A percentile compares a stretch with the other conserved stretches of the same genome.
Evolutionary conservation across 495 filamentous ascomycete species (phyloP).

Genomic region (Xylaria intraflava): DNA sequence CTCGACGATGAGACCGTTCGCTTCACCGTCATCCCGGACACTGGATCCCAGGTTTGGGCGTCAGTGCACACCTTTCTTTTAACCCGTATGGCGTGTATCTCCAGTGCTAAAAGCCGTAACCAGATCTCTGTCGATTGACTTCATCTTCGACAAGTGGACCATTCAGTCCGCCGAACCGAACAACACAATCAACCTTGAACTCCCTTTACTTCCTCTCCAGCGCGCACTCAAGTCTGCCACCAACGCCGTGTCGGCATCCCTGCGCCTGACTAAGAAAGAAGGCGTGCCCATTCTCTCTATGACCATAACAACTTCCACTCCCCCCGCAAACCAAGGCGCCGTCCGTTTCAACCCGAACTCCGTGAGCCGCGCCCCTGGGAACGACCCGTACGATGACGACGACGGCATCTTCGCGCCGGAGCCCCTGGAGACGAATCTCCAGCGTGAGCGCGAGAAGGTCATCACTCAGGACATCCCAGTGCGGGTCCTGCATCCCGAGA

Average conservation of each 20-base stretch:
- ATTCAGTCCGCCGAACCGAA: slow-evolving; percentile 72
- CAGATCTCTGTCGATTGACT: slow-evolving; percentile 57
- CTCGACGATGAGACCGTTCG: slow-evolving; percentile 81
- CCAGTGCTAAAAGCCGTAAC: too few relatives aligned
- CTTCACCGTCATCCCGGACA: slow-evolving; percentile 91
- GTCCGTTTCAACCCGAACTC: slow-evolving; percentile 15
- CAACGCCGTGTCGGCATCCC: slow-evolving; percentile 65
- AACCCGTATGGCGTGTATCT: too few relatives aligned
- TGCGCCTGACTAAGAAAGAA: slow-evolving; percentile 93
- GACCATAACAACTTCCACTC: slow-evolving; percentile 67
- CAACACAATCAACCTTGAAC: slow-evolving; percentile 91
- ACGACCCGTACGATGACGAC: slow-evolving; percentile 11
- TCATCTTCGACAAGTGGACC: slow-evolving; percentile 83
- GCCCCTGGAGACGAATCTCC: slow-evolving; percentile 41
- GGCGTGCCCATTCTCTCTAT: slow-evolving; percentile 75
- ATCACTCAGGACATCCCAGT: slow-evolving; percentile 96
- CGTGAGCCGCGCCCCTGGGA: slow-evolving; percentile 16
- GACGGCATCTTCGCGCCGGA: slow-evolving; percentile 46
- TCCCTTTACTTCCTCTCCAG: slow-evolving; percentile 74
- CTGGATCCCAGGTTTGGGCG: too few relatives aligned
- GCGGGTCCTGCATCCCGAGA: slow-evolving; percentile 70
- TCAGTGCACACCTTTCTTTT: too few relatives aligned
- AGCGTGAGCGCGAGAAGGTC: slow-evolving; percentile 68
- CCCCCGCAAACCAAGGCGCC: too few relatives aligned
- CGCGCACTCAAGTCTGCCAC: slow-evolving; percentile 82